These are phyloP conservation scores for Cardamine occulta DNA, from an alignment of 345 rosid genomes.

Conservation along the genomic window DNA sequence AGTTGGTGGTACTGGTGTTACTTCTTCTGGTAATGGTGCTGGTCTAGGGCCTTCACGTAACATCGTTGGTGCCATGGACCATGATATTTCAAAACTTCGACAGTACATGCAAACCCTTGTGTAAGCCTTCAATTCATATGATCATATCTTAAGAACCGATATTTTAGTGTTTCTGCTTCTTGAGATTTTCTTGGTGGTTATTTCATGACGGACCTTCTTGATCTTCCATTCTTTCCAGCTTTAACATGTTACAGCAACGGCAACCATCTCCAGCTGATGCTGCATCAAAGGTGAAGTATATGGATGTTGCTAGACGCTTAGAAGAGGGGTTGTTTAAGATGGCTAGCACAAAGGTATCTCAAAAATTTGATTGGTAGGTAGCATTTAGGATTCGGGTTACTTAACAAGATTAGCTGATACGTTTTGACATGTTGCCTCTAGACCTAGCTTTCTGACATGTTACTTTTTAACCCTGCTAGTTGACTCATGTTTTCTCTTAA, in stretches of 20 bases:
- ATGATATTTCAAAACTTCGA: constrained; percentile 56
- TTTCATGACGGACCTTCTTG: constrained; percentile 16
- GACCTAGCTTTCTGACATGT: constrained; percentile 30
- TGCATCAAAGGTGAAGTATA: constrained; percentile 50
- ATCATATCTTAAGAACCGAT: constrained; percentile 11
- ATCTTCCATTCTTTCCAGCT: constrained; percentile 47
- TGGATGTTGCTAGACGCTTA: constrained; percentile 74
- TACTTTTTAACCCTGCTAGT: constrained; percentile 32
- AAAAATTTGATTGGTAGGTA: constrained; percentile 1
- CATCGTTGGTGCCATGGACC: constrained; percentile 47
- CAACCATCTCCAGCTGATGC: constrained; percentile 55
- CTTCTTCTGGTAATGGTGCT: constrained; percentile 19
- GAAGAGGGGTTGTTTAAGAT: constrained; percentile 81
- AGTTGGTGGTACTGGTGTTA: constrained; percentile 45
- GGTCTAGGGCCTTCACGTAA: constrained; percentile 42
- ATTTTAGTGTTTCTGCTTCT: constrained; percentile 26
- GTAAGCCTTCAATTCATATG: constrained; percentile 53
- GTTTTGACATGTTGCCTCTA: constrained; percentile 17
- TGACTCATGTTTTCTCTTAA: background rate
- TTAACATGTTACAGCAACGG: constrained; percentile 54
- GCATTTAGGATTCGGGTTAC: constrained; percentile 14
- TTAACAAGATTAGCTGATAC: constrained; percentile 29
- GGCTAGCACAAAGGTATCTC: constrained; percentile 68
- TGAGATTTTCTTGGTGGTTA: constrained; percentile 14
- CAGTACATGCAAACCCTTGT: constrained; percentile 56